These are phyloP conservation scores for Fusarium chuoi DNA, from an alignment of 2,329 filamentous ascomycete genomes.

Conservation along the genomic window DNA sequence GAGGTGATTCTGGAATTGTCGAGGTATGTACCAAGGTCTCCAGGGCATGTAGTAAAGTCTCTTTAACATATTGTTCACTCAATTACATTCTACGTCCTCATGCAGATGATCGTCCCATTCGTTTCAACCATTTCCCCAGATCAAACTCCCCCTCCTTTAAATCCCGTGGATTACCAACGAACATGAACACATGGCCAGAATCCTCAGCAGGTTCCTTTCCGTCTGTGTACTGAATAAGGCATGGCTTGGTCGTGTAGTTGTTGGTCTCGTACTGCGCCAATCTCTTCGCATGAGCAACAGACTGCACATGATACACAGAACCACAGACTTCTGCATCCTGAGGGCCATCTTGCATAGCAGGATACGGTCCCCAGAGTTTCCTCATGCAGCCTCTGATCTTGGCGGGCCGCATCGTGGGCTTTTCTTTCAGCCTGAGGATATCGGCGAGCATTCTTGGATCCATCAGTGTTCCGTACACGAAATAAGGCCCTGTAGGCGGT, in stretches of 20 bases:
- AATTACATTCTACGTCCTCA: not conserved
- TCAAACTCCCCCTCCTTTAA: not conserved
- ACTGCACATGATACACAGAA: not conserved
- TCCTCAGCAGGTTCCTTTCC: not conserved
- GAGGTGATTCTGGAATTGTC: not conserved
- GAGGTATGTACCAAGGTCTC: not conserved
- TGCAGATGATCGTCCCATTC: not conserved
- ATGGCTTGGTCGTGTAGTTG: not conserved
- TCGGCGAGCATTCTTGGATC: not conserved
- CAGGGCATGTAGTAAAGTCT: not conserved
- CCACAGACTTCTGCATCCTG: not conserved
- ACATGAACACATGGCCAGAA: not conserved
- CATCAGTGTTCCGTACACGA: slow-evolving; percentile 11
- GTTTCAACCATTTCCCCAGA: not conserved
- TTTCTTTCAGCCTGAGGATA: not conserved
- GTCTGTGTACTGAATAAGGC: not conserved
- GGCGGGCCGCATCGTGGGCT: not conserved
- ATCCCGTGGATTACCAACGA: not conserved
- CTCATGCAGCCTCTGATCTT: not conserved
- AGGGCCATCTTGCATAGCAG: not conserved
- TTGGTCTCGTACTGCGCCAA: slow-evolving; percentile 7
- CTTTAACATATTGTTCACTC: not conserved
- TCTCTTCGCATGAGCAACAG: not conserved
- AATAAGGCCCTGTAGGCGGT: not conserved
- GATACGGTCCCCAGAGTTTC: slow-evolving; percentile 14